Base-by-base conservation (phyloP, 345 rosid genomes). In the Syzygium aqueum region DNA sequence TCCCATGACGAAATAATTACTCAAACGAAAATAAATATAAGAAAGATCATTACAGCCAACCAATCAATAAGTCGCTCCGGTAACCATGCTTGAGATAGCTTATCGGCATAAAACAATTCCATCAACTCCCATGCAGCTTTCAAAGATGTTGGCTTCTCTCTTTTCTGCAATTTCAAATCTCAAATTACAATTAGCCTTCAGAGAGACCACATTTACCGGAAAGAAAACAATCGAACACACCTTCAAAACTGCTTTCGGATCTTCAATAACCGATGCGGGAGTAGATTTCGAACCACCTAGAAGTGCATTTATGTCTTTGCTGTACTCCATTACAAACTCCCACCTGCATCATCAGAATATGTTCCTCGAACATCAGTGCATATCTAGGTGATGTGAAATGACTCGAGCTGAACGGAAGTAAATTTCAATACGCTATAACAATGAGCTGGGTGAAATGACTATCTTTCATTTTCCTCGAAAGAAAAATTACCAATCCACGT, bases 101-200 rank as follows among this genome's bases (percentile, higher is more conserved):
- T 95, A 88, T 96, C 97, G 15, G 92, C 98, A 91, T 94, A 96
- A 90, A 96, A 94, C 65, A 95, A 89, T 85, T 97, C 99, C 97
- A 97, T 93, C 91, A 97, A 91, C 93, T 95, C 97, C 99, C 99
- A 97, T 7, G 98, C 99, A 88, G 98, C 99, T 92, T 94, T 96
- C 88, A 96, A 93, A 90, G 90, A 89, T 17, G 92, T 94, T 52
- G 97, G 95, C 88, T 92, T 91, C 85, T 91, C 94, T 85, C 83
- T 89, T 89, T 88, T 92, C 98, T 96, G 86, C 89, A 90, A 52
- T 27, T 85, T 84, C 40, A 73, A 73, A 73, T 19, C 82, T 37
- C 49, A 73, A 37, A 37, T 73, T 73, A 15, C 54, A 22, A 13
- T 51, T 43, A 65, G 84, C 53, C 28, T 57, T 52, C 43, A 33